Evolutionary conservation across 305 asterid species (phyloP).

Genomic region (Fraxinus dipetala): DNA sequence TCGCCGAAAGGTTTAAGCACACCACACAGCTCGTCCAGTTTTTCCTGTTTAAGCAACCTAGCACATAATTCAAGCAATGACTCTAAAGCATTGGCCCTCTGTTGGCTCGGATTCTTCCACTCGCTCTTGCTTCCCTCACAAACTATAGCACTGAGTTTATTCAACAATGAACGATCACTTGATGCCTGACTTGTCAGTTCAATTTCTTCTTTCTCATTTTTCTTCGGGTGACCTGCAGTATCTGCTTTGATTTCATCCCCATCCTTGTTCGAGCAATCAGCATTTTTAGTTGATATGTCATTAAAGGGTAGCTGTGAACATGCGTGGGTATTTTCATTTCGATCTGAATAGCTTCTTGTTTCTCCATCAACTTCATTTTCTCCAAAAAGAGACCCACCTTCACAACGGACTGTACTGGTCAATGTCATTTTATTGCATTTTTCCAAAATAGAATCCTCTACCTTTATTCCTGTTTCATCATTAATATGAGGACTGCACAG

Average conservation of each 20-base stretch:
- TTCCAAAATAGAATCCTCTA: slow-evolving; percentile 25
- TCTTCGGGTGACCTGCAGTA: not conserved
- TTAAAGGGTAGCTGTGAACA: slow-evolving; percentile 21
- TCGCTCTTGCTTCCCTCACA: slow-evolving; percentile 35
- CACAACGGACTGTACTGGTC: slow-evolving; percentile 20
- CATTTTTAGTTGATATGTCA: slow-evolving; percentile 17
- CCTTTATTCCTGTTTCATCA: slow-evolving; percentile 26
- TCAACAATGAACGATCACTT: slow-evolving; percentile 20
- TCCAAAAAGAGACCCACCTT: slow-evolving; percentile 22
- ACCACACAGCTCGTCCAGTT: slow-evolving; percentile 84
- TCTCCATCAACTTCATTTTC: slow-evolving; percentile 35
- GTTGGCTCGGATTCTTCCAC: slow-evolving; percentile 46
- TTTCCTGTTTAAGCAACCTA: slow-evolving; percentile 79
- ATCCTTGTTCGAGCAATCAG: slow-evolving; percentile 5
- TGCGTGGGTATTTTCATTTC: slow-evolving; percentile 21
- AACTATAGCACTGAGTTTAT: slow-evolving; percentile 26
- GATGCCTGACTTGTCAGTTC: slow-evolving; percentile 22
- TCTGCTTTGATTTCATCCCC: slow-evolving; percentile 21
- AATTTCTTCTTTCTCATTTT: slow-evolving; percentile 29
- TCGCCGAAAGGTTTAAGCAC: slow-evolving; percentile 91
- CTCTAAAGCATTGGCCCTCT: slow-evolving; percentile 70
- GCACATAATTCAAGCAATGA: slow-evolving; percentile 95
- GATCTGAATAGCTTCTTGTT: slow-evolving; percentile 18
- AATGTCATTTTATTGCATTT: slow-evolving; percentile 9
- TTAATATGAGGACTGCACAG: slow-evolving; percentile 23